Conservation (phyloP, 202 grass and related monocot species). For the Elaeis oleifera region DNA sequence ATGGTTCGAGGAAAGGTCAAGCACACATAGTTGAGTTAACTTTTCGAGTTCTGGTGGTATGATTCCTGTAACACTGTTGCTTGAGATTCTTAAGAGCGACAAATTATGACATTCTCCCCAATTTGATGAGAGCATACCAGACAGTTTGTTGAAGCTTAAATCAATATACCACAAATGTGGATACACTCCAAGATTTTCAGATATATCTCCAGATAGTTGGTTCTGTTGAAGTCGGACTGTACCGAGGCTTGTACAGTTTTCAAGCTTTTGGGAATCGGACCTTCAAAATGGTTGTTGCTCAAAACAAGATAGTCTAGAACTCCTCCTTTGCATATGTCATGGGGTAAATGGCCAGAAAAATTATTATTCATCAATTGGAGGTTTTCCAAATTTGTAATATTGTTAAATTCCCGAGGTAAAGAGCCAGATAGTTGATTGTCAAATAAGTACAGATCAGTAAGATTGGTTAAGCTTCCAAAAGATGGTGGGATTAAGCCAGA, state of each 20-base stretch:
- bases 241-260: not conserved
- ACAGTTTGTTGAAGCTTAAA: not conserved
- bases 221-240: not conserved
- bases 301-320: not conserved
- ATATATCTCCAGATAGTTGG: not conserved
- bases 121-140: not conserved
- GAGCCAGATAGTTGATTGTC: too few relatives aligned
- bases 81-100: not conserved
- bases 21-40: not conserved
- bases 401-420: too few relatives aligned
- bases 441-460: too few relatives aligned
- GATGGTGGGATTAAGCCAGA: constrained; percentile 1
- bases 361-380: not conserved
- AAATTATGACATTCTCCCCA: not conserved
- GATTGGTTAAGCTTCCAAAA: too few relatives aligned
- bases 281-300: not conserved
- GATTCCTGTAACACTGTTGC: constrained; percentile 6
- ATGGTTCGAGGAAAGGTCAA: constrained; percentile 8
- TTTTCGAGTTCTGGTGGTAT: constrained; percentile 1
- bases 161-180: not conserved
- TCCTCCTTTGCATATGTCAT: constrained; percentile 2
- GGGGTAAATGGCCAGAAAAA: not conserved
- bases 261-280: not conserved
- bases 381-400: too few relatives aligned
- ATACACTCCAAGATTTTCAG: not conserved